phyloP scores from a whole-genome alignment of 1,139 yeast genomes.

The Entelexis paramagnoliae region DNA sequence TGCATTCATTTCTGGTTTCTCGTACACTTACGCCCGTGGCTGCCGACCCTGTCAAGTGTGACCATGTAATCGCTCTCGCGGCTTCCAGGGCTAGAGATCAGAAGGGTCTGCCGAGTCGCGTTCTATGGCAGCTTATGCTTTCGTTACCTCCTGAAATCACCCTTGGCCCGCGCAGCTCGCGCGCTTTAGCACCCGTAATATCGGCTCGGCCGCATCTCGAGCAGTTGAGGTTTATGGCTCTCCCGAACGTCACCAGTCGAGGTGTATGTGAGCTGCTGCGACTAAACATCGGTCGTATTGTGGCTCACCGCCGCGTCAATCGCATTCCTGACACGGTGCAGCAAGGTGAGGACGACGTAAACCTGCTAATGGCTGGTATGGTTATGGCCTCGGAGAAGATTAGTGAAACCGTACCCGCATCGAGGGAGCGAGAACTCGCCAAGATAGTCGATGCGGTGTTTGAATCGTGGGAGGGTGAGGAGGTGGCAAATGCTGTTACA shows the following conservation, averaged over 20 bases:
- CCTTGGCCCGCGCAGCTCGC: slow-evolving; percentile 5
- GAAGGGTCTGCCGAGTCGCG: slow-evolving; percentile 13
- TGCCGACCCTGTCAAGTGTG: background rate
- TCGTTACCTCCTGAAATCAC: slow-evolving; percentile 19
- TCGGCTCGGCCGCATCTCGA: slow-evolving; percentile 24
- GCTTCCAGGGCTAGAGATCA: background rate
- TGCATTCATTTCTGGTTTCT: slow-evolving; percentile 19
- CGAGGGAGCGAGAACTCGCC: background rate
- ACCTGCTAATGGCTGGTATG: slow-evolving; percentile 25
- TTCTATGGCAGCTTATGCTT: slow-evolving; percentile 25
- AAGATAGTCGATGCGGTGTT: background rate
- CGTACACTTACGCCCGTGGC: slow-evolving; percentile 14
- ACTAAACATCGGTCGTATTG: slow-evolving; percentile 14
- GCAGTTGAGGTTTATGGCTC: slow-evolving; percentile 26
- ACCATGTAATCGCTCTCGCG: slow-evolving; percentile 13
- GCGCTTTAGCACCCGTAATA: slow-evolving; percentile 4
- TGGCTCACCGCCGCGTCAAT: slow-evolving; percentile 3
- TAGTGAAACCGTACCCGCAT: background rate
- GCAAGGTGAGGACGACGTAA: slow-evolving; percentile 21
- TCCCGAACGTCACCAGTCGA: slow-evolving; percentile 13
- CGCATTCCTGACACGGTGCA: background rate
- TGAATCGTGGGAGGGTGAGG: background rate
- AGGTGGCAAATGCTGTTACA: background rate
- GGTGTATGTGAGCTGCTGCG: slow-evolving; percentile 19
- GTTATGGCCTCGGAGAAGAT: slow-evolving; percentile 22